Conservation (phyloP, 805 yeast species). For the Nakazawaea wyomingensis region DNA sequence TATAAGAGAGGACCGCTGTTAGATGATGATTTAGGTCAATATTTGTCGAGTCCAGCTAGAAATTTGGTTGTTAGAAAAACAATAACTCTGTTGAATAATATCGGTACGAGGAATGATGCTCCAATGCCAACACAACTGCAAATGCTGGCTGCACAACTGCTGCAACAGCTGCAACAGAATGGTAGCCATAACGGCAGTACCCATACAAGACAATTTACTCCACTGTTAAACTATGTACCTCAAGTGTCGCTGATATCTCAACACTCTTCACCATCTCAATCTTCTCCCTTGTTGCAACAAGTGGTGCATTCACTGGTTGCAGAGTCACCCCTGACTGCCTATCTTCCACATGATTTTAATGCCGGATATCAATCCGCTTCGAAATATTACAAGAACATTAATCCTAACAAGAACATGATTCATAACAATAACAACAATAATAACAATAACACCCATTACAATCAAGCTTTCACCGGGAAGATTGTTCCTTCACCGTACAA, state of each 20-base stretch:
- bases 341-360: neutral
- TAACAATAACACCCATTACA: neutral
- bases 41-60: conserved; percentile 27
- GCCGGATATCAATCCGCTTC: neutral
- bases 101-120: conserved; percentile 9
- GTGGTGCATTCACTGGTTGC: too few species aligned
- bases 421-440: too few species aligned
- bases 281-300: neutral
- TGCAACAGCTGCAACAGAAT: neutral
- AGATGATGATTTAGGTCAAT: conserved; percentile 81
- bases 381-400: neutral
- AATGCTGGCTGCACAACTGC: conserved; percentile 4
- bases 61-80: conserved; percentile 18
- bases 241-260: neutral
- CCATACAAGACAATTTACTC: neutral
- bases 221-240: conserved; percentile 12
- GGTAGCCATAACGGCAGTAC: neutral
- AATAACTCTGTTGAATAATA: conserved; percentile 11
- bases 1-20: conserved; percentile 70
- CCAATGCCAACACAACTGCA: conserved; percentile 5
- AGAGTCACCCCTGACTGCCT: neutral
- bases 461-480: conserved; percentile 3
- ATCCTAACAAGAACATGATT: too few species aligned
- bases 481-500: conserved; percentile 11
- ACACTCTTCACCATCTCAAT: neutral